A percentile compares a stretch with the other conserved stretches of the same genome.
phyloP scores from a whole-genome alignment of 352 stramenopile genomes.

The Phytophthora fragariae region DNA sequence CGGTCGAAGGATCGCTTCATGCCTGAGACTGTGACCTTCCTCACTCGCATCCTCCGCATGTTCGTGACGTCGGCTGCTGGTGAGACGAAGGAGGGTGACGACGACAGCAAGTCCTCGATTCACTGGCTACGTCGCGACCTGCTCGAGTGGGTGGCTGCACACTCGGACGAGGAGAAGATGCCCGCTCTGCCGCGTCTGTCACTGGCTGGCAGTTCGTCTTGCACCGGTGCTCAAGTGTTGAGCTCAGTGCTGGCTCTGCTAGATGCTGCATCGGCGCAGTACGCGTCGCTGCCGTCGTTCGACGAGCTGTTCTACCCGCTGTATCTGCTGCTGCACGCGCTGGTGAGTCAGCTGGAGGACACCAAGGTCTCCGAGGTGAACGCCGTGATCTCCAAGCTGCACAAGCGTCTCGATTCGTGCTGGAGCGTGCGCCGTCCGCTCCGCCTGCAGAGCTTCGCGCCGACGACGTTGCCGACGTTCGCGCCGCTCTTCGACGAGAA shows the following conservation, averaged over 20 bases:
- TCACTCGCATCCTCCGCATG: conserved; percentile 61
- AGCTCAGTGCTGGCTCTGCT: conserved; percentile 56
- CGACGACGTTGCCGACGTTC: conserved; percentile 78
- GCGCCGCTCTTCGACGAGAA: conserved; percentile 92
- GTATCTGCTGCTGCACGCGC: conserved; percentile 72
- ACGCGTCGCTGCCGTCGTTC: conserved; percentile 71
- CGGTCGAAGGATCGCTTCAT: conserved; percentile 91
- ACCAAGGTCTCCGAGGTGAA: conserved; percentile 40
- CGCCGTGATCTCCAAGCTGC: conserved; percentile 53
- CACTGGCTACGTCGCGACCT: conserved; percentile 66
- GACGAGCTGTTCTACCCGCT: conserved; percentile 79
- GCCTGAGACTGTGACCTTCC: conserved; percentile 80
- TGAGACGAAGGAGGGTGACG: conserved; percentile 7
- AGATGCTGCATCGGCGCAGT: conserved; percentile 56
- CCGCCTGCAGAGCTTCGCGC: conserved; percentile 80
- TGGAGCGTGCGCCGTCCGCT: conserved; percentile 65
- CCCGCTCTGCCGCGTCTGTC: conserved; percentile 49
- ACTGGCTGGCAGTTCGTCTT: conserved; percentile 52
- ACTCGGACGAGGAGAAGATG: conserved; percentile 25
- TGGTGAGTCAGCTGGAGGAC: conserved; percentile 53
- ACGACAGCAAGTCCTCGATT: conserved; percentile 23
- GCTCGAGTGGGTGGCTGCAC: conserved; percentile 45
- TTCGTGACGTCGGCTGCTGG: conserved; percentile 47
- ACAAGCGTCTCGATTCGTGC: conserved; percentile 52
- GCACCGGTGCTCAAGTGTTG: conserved; percentile 55